Evolutionary conservation across 306 rosid genomes (phyloP).

Genomic region (Prunus fruticosa): DNA sequence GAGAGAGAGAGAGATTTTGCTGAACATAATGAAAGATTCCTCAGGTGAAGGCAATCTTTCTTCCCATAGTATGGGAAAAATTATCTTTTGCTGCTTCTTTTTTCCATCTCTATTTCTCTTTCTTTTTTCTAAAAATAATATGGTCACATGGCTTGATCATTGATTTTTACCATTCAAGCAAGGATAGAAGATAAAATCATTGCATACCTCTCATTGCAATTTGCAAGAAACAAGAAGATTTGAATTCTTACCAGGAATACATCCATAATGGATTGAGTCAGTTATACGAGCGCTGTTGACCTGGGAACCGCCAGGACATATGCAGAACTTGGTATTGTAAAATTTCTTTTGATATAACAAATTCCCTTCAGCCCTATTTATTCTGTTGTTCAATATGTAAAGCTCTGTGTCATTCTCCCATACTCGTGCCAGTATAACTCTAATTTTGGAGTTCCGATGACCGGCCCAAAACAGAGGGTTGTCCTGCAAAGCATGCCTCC

Average conservation of each 20-base stretch:
- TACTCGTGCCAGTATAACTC: slow-evolving; percentile 88
- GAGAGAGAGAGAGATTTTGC: background rate
- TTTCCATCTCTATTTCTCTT: background rate
- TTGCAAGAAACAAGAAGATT: background rate
- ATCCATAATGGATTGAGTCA: slow-evolving; percentile 96
- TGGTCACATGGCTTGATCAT: background rate
- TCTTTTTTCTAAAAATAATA: background rate
- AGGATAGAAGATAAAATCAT: background rate
- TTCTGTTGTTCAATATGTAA: slow-evolving; percentile 84
- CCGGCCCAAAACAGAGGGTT: slow-evolving; percentile 94
- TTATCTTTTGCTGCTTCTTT: background rate
- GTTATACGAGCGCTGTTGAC: slow-evolving; percentile 96
- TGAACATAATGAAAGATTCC: background rate
- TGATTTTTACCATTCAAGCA: background rate
- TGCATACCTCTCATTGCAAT: background rate
- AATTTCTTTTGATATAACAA: slow-evolving; percentile 84
- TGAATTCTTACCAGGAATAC: slow-evolving; percentile 77
- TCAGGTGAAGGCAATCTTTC: background rate
- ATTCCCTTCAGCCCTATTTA: slow-evolving; percentile 81
- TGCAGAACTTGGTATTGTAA: slow-evolving; percentile 79
- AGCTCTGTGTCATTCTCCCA: slow-evolving; percentile 99
- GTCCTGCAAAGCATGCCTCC: slow-evolving; percentile 58
- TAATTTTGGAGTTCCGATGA: slow-evolving; percentile 90
- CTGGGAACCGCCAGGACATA: slow-evolving; percentile 99
- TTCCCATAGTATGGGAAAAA: background rate